Conservation (phyloP, 805 yeast species). For the Yarrowia divulgata region DNA sequence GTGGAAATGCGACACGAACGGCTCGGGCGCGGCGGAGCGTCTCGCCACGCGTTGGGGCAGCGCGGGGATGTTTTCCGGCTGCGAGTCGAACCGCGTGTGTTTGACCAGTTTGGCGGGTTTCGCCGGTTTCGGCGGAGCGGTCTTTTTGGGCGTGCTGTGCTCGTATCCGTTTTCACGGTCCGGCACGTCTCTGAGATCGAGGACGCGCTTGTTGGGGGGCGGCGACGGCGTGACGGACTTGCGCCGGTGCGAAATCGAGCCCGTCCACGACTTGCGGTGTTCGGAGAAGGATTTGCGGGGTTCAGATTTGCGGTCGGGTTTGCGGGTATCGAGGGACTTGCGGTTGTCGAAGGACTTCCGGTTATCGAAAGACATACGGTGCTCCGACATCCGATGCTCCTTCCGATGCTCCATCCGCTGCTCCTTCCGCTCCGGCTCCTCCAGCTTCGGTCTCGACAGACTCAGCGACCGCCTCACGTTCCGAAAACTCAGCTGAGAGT, state of each 20-base stretch:
- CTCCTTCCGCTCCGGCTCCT: too few relatives aligned
- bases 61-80: slow-evolving; percentile 17
- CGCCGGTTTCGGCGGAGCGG: background rate
- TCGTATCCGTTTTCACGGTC: background rate
- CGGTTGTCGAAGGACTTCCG: too few relatives aligned
- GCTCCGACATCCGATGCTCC: too few relatives aligned
- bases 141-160: slow-evolving; percentile 10
- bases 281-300: slow-evolving; percentile 7
- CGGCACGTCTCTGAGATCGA: background rate
- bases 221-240: slow-evolving; percentile 18
- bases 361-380: too few relatives aligned
- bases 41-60: background rate
- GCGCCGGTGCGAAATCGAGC: background rate
- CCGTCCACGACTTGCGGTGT: slow-evolving; percentile 24
- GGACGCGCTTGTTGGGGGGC: background rate
- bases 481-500: slow-evolving; percentile 23
- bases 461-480: slow-evolving; percentile 20
- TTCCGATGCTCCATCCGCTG: too few relatives aligned
- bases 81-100: slow-evolving; percentile 25
- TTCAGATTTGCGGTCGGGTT: background rate
- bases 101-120: slow-evolving; percentile 2
- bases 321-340: too few relatives aligned
- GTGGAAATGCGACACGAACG: slow-evolving; percentile 20
- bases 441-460: slow-evolving; percentile 3
- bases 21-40: background rate